These are phyloP conservation scores for Sugiyamaella castrensis DNA, from an alignment of 1,139 yeast genomes.

Conservation along the genomic window DNA sequence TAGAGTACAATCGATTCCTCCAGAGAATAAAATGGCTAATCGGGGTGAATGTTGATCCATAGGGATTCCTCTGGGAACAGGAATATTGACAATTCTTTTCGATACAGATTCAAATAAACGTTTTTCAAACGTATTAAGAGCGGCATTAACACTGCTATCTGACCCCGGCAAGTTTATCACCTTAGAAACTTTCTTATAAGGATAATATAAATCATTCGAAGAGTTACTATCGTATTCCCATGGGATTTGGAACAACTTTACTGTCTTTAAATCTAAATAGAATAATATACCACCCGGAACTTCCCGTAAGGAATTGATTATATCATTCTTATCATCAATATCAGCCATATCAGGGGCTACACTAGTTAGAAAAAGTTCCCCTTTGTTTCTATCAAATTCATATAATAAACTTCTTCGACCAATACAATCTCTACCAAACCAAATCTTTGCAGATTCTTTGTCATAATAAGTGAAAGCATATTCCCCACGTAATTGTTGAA, in stretches of 20 bases:
- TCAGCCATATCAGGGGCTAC: slow-evolving; percentile 19
- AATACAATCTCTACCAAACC: slow-evolving; percentile 79
- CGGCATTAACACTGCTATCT: background rate
- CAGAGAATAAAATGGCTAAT: slow-evolving; percentile 77
- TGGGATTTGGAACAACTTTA: slow-evolving; percentile 3
- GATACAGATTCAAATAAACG: slow-evolving; percentile 41
- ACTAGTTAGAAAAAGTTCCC: slow-evolving; percentile 36
- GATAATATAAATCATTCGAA: slow-evolving; percentile 12
- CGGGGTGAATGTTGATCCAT: slow-evolving; percentile 19
- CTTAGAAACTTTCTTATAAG: slow-evolving; percentile 14
- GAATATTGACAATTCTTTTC: slow-evolving; percentile 54
- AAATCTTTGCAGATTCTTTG: slow-evolving; percentile 45
- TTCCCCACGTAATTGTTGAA: slow-evolving; percentile 65
- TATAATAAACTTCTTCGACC: slow-evolving; percentile 78
- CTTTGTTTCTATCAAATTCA: slow-evolving; percentile 27
- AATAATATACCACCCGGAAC: slow-evolving; percentile 34
- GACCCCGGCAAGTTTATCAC: slow-evolving; percentile 3
- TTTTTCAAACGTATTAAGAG: slow-evolving; percentile 19
- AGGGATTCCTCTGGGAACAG: slow-evolving; percentile 13
- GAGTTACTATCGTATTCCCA: too few relatives aligned
- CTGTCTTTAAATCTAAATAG: slow-evolving; percentile 23
- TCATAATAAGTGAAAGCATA: slow-evolving; percentile 62
- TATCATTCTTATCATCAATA: background rate
- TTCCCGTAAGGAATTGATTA: slow-evolving; percentile 21
- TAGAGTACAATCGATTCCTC: slow-evolving; percentile 90